Base-by-base conservation (phyloP, 495 filamentous ascomycete genomes). In the Trichoderma reesei region DNA sequence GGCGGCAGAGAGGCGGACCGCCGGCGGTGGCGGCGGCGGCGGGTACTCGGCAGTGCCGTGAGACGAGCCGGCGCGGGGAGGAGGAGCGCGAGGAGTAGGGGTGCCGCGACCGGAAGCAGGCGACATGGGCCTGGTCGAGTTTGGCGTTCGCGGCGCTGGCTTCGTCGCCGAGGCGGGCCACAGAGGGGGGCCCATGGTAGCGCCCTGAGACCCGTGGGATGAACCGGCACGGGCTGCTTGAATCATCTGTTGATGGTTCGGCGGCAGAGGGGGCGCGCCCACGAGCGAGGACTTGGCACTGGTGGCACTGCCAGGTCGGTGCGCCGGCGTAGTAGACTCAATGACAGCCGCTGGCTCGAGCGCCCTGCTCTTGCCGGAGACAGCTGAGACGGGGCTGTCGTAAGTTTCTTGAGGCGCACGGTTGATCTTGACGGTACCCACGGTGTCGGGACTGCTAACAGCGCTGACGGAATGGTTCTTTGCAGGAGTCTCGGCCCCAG, bases 191-290 rank as follows among this genome's bases (percentile, higher is more conserved):
- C 90, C 94, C 94, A 98, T 98, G 70, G 75, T 59, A 9, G 71
- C 72, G 7, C 20, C 34, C 31, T 56, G 51, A 14, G 77, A 70
- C 5, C 76, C 78, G n/a, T 71, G 65, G 1, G 78, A 70, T 13
- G 79, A 82, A 41, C 74, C 71, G 26, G 79, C 79, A 41, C 81
- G 81, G 41, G 91, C 93, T 10, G 90, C 91, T 63, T 90, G 84
- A 67, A 96, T 96, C 62, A 83, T 84, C 73, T 96, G 83, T 65
- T 85, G 88, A 73, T 95, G 90, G 70, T 96, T 91, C 9, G 76
- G 64, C 48, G 94, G 92, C 38, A 98, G 77, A 16, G 93, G 91
- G 4, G 91, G 92, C 33, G 71, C 69, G 44, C 72, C 70, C 20
- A 69, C 65, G 9, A 68, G 37, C 7, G 70, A 70, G 16, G 67